Evolutionary conservation across 805 yeast species (phyloP).

Genomic region (Candida awuae): DNA sequence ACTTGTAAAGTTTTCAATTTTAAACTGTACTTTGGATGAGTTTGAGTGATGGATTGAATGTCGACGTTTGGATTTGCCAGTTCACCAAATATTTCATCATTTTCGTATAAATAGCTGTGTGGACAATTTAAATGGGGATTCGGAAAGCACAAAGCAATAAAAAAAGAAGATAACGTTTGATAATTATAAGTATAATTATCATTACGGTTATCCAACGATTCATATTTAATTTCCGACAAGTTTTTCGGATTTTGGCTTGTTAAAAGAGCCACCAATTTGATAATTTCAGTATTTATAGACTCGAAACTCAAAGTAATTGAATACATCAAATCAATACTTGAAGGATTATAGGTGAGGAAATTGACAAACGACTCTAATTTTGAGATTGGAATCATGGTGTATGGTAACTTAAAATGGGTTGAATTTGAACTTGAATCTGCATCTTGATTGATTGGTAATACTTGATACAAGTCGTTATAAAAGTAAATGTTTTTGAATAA

Average conservation of each 20-base stretch:
- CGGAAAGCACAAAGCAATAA: too few relatives aligned
- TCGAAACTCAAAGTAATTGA: neutral
- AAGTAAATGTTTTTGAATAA: conserved; percentile 2
- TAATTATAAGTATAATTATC: too few relatives aligned
- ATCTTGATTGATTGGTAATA: neutral
- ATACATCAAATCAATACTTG: neutral
- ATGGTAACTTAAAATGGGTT: neutral
- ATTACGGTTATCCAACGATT: neutral
- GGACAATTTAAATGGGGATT: too few relatives aligned
- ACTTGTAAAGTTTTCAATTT: conserved; percentile 3
- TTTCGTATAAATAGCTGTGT: conserved; percentile 8
- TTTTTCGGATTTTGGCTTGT: neutral
- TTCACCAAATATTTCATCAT: conserved; percentile 6
- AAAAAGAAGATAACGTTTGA: too few relatives aligned
- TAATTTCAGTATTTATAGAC: neutral
- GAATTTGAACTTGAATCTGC: too few relatives aligned
- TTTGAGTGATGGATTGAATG: too few relatives aligned
- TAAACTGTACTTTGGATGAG: neutral
- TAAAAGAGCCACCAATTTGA: neutral
- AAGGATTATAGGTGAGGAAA: neutral
- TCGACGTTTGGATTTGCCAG: neutral
- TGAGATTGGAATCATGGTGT: conserved; percentile 4
- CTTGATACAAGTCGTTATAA: neutral
- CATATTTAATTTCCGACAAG: neutral
- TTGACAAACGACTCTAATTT: neutral